Base-by-base conservation (phyloP, 2,329 filamentous ascomycete genomes). In the Shiraia sp. region DNA sequence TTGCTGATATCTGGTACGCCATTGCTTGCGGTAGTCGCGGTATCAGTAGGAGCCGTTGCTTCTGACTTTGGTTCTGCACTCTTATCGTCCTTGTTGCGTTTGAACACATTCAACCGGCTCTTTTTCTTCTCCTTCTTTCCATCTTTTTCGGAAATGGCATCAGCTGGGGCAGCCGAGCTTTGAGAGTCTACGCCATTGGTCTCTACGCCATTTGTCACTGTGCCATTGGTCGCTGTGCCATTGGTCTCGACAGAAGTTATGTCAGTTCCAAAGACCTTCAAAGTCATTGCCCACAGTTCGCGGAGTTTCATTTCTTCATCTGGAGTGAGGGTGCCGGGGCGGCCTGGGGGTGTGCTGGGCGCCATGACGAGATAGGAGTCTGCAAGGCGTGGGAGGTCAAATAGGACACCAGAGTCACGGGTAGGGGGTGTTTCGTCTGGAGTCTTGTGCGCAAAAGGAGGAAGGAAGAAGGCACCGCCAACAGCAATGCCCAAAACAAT, bases 221-320 rank as follows among this genome's bases (percentile, higher is more conserved):
- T 44, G 35, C 56, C 57, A 32, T 61, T 63, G 38, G 38, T 42
- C 10, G 61, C 59, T 3, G 40, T 44, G 35, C 56, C 57, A 30
- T 61, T 63, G 38, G 38, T 40, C 13, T 55, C 55, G 5, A 80
- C 45, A 2, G 27, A 62, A 40, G 51, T 45, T 51, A 55, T 65
- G 13, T 63, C 61, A 10, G 62, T 56, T 19, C 86, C 88, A 65
- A 87, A 90, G 31, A 96, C 77, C 49, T 87, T 85, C 53, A 95
- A 79, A 27, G 90, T 79, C 39, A 84, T 75, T 10, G 79, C 72
- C 93, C 93, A 99, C 55, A 97, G 80, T 69, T 95, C 87, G 61
- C 86, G 87, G 44, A 99, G 76, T 73, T 95, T 96, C 51, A 81
- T 80, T 60, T 96, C 89, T 72, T 99, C 85, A 49, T 96, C 91